phyloP scores from a whole-genome alignment of 257 asterid genomes.

The Gentiana macrophylla region DNA sequence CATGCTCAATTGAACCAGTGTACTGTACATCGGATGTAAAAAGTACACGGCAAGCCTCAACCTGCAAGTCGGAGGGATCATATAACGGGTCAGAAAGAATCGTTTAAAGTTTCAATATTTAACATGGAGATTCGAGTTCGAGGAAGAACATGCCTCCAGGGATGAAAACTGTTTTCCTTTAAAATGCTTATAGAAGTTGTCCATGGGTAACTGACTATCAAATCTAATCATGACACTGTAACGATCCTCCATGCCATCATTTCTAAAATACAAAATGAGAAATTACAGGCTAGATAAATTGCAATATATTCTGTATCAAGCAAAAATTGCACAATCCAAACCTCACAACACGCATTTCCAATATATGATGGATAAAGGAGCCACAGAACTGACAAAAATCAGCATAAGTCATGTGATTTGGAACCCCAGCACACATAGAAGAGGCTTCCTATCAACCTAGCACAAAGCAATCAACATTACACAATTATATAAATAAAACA shows the following conservation, averaged over 20 bases:
- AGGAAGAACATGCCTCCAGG: slow-evolving; percentile 46
- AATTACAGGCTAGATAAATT: neutral
- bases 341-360: slow-evolving; percentile 95
- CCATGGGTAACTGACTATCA: slow-evolving; percentile 65
- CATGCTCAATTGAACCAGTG: slow-evolving; percentile 79
- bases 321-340: slow-evolving; percentile 15
- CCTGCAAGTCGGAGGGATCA: slow-evolving; percentile 33
- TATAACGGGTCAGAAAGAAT: slow-evolving; percentile 6
- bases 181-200: slow-evolving; percentile 62
- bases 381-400: slow-evolving; percentile 95
- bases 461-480: slow-evolving; percentile 1
- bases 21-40: slow-evolving; percentile 68
- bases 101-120: neutral
- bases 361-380: slow-evolving; percentile 70
- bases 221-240: slow-evolving; percentile 75
- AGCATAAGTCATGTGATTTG: slow-evolving; percentile 92
- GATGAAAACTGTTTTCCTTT: slow-evolving; percentile 64
- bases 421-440: slow-evolving; percentile 81
- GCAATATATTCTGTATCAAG: neutral
- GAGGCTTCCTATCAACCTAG: slow-evolving; percentile 80
- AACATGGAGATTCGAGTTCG: neutral
- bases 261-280: slow-evolving; percentile 26
- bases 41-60: slow-evolving; percentile 54
- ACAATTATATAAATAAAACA: slow-evolving; percentile 7
- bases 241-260: slow-evolving; percentile 65